These are phyloP conservation scores for Fagopyrum tataricum DNA, from an alignment of 148 eudicot species.

Conservation along the genomic window DNA sequence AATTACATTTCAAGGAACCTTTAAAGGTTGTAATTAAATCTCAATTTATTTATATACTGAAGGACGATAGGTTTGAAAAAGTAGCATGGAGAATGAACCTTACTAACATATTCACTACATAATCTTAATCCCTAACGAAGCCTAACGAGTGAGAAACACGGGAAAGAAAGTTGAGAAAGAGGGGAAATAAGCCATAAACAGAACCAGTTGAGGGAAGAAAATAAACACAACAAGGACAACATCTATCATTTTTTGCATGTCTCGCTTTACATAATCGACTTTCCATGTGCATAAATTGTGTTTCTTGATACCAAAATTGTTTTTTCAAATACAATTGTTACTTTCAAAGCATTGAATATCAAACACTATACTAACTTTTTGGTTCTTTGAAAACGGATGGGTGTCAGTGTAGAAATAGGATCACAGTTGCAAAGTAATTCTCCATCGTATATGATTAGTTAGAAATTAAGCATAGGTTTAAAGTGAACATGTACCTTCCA, in stretches of 20 bases:
- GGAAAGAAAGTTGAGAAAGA: background rate
- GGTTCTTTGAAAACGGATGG: too few relatives aligned
- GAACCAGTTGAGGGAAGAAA: background rate
- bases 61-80: background rate
- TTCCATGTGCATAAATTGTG: background rate
- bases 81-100: background rate
- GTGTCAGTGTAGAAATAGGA: background rate
- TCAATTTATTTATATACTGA: background rate
- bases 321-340: background rate
- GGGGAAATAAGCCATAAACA: background rate
- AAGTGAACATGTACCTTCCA: background rate
- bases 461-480: background rate
- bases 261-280: background rate
- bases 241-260: background rate
- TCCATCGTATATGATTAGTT: too few relatives aligned
- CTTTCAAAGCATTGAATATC: background rate
- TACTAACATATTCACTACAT: background rate
- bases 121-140: background rate
- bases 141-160: background rate
- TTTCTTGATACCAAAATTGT: background rate
- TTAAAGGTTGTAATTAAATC: background rate
- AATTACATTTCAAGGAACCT: background rate
- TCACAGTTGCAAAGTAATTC: background rate
- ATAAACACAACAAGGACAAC: background rate
- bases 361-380: background rate